These are phyloP conservation scores for Aplosporella prunicola DNA, from an alignment of 2,329 filamentous ascomycete genomes.

Conservation along the genomic window DNA sequence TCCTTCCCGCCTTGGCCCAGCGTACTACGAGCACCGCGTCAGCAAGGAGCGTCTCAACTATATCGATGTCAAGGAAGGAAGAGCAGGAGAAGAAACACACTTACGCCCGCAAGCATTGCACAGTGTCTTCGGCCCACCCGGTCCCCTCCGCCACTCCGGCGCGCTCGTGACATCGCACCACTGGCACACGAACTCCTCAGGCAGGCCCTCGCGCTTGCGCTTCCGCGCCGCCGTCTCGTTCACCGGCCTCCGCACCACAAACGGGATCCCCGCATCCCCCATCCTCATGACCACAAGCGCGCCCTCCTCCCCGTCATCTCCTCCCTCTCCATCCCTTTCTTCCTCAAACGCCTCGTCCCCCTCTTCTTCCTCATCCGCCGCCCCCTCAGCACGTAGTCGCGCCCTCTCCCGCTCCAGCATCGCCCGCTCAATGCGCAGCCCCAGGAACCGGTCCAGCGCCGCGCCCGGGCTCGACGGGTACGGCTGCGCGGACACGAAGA, in stretches of 20 bases:
- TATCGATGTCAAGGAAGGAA: background rate
- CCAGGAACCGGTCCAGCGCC: no score
- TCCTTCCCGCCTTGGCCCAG: background rate
- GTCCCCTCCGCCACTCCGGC: slow-evolving; percentile 9
- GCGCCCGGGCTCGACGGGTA: no score
- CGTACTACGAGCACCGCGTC: background rate
- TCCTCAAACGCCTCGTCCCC: no score
- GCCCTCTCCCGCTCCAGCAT: no score
- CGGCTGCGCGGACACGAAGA: no score
- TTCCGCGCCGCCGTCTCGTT: background rate
- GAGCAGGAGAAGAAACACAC: background rate
- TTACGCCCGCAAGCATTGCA: slow-evolving; percentile 10
- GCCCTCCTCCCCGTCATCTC: no score
- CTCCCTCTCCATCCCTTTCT: no score
- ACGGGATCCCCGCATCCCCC: slow-evolving; percentile 2
- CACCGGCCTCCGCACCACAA: slow-evolving; percentile 2
- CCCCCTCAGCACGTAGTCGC: no score
- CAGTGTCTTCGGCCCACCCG: slow-evolving; percentile 3
- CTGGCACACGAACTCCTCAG: slow-evolving; percentile 5
- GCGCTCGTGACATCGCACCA: slow-evolving; percentile 3
- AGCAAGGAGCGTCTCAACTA: background rate
- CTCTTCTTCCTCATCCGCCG: no score
- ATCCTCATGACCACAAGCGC: no score
- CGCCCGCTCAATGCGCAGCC: no score
- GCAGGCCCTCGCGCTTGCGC: slow-evolving; percentile 1